Percentiles rank a stretch among this genome's conserved stretches.
These are phyloP conservation scores for Aspergillus ochraceus DNA, from an alignment of 2,329 filamentous ascomycete species.

Conservation along the genomic window DNA sequence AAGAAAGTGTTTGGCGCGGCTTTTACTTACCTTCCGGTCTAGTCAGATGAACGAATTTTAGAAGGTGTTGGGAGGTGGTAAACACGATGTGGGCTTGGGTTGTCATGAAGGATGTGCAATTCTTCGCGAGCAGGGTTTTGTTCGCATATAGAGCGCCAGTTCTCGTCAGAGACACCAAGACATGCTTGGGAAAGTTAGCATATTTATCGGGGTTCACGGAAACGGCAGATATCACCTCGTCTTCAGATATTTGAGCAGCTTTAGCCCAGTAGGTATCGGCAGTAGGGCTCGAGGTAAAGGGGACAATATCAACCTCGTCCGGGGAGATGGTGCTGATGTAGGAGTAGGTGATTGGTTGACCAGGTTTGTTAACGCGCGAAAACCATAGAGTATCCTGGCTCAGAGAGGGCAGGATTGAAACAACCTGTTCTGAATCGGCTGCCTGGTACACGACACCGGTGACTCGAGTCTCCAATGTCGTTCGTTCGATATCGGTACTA, in stretches of 20 bases:
- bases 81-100: slow-evolving; percentile 83
- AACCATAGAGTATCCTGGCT: slow-evolving; percentile 40
- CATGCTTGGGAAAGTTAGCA: slow-evolving; percentile 34
- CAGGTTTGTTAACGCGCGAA: slow-evolving; percentile 28
- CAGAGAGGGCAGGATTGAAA: slow-evolving; percentile 39
- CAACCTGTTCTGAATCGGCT: slow-evolving; percentile 33
- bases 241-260: slow-evolving; percentile 36
- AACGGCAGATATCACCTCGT: slow-evolving; percentile 34
- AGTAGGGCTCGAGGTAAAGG: slow-evolving; percentile 34
- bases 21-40: slow-evolving; percentile 58
- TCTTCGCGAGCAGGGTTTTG: slow-evolving; percentile 71
- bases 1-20: slow-evolving; percentile 10
- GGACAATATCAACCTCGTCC: slow-evolving; percentile 18
- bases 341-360: slow-evolving; percentile 32
- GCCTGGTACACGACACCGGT: slow-evolving; percentile 32
- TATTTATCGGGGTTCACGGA: background rate
- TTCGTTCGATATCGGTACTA: slow-evolving; percentile 32
- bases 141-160: slow-evolving; percentile 79
- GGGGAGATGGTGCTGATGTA: slow-evolving; percentile 22
- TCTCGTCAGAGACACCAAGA: slow-evolving; percentile 67
- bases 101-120: slow-evolving; percentile 86
- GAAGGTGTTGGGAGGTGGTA: slow-evolving; percentile 85
- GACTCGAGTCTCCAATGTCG: slow-evolving; percentile 34
- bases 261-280: slow-evolving; percentile 42
- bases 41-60: slow-evolving; percentile 89